Percentiles rank a stretch among this genome's conserved stretches.
Evolutionary conservation across 805 yeast genomes (phyloP).

Genomic region (Diddensiella transvaalensis): DNA sequence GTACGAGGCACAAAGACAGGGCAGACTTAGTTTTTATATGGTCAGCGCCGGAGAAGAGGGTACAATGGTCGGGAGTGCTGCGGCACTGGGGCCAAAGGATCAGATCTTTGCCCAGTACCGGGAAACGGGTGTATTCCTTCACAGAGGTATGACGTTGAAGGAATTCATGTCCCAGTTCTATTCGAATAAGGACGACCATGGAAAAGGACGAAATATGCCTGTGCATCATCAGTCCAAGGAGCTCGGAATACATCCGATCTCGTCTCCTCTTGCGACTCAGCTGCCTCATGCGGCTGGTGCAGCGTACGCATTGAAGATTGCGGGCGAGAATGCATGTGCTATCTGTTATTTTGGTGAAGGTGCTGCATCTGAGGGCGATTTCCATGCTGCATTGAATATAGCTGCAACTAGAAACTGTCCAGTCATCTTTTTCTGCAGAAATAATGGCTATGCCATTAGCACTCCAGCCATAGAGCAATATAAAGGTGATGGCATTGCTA

Average conservation of each 20-base stretch:
- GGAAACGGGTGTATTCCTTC: slow-evolving; percentile 33
- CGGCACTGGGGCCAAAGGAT: slow-evolving; percentile 32
- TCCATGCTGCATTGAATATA: slow-evolving; percentile 36
- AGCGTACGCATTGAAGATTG: slow-evolving; percentile 34
- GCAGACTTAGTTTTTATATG: slow-evolving; percentile 35
- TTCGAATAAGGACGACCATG: slow-evolving; percentile 30
- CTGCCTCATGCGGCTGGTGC: slow-evolving; percentile 37
- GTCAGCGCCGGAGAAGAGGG: slow-evolving; percentile 38
- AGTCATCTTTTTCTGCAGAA: slow-evolving; percentile 33
- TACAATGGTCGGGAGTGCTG: slow-evolving; percentile 33
- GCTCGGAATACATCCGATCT: slow-evolving; percentile 34
- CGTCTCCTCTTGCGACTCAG: slow-evolving; percentile 35
- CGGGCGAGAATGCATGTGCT: slow-evolving; percentile 27
- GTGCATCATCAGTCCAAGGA: slow-evolving; percentile 31
- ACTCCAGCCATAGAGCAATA: slow-evolving; percentile 35
- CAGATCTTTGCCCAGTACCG: slow-evolving; percentile 33
- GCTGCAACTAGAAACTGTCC: slow-evolving; percentile 36
- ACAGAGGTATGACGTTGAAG: slow-evolving; percentile 31
- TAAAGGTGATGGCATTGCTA: slow-evolving; percentile 36
- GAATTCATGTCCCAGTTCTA: slow-evolving; percentile 34
- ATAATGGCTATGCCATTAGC: slow-evolving; percentile 37
- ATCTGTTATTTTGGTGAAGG: slow-evolving; percentile 37
- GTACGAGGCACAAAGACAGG: slow-evolving; percentile 37
- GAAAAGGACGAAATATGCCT: slow-evolving; percentile 34
- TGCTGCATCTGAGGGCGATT: slow-evolving; percentile 37